These are phyloP conservation scores for Leptodermis oblonga DNA, from an alignment of 257 asterid genomes.

Conservation along the genomic window DNA sequence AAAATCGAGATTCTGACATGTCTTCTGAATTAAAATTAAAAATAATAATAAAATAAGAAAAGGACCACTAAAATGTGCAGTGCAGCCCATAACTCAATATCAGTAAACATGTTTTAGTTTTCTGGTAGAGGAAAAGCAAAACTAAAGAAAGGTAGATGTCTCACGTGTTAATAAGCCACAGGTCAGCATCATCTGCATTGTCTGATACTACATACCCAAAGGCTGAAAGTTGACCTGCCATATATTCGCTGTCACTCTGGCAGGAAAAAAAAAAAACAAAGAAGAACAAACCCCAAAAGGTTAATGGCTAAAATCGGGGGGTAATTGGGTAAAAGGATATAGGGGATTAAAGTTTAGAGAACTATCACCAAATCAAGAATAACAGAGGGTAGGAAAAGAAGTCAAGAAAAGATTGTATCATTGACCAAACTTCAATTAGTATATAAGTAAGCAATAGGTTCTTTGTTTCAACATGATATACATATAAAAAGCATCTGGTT, in stretches of 20 bases:
- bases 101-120: neutral
- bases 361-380: neutral
- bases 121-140: neutral
- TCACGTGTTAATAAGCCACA: slow-evolving; percentile 96
- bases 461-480: neutral
- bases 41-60: neutral
- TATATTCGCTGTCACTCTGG: slow-evolving; percentile 97
- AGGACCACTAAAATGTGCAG: neutral
- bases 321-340: neutral
- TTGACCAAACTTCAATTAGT: neutral
- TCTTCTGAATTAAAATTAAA: neutral
- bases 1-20: neutral
- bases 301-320: neutral
- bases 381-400: neutral
- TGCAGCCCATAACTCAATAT: neutral
- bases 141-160: slow-evolving; percentile 25
- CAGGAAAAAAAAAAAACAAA: slow-evolving; percentile 12
- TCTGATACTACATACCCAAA: slow-evolving; percentile 86
- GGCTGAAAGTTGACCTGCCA: slow-evolving; percentile 98
- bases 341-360: neutral
- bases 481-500: neutral
- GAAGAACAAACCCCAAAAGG: neutral
- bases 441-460: neutral
- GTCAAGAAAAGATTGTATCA: neutral
- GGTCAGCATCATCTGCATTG: slow-evolving; percentile 86